These are phyloP conservation scores for Saccharata proteae DNA, from an alignment of 2,329 filamentous ascomycete genomes.

Conservation along the genomic window DNA sequence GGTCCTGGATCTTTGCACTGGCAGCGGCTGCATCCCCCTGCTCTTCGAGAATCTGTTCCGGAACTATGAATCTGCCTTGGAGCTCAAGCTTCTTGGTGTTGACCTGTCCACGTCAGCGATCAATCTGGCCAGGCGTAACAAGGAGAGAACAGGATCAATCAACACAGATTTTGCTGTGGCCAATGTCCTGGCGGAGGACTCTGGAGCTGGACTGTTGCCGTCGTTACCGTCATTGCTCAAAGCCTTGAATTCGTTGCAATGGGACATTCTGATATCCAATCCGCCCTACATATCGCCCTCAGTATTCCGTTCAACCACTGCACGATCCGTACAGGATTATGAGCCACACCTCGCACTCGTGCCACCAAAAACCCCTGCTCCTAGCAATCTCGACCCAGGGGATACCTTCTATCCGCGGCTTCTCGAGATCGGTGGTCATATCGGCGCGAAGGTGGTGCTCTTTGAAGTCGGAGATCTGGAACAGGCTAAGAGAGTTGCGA, in stretches of 20 bases:
- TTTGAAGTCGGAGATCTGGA: slow-evolving; percentile 60
- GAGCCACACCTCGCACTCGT: slow-evolving; percentile 77
- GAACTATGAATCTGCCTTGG: slow-evolving; percentile 13
- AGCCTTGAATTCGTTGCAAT: slow-evolving; percentile 1
- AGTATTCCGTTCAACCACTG: slow-evolving; percentile 51
- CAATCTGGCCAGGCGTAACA: slow-evolving; percentile 52
- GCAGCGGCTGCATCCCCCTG: slow-evolving; percentile 80
- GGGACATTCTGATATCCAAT: slow-evolving; percentile 61
- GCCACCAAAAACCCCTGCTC: slow-evolving; percentile 7
- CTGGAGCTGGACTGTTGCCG: too few species aligned
- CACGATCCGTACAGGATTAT: slow-evolving; percentile 63
- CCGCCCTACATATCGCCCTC: slow-evolving; percentile 74
- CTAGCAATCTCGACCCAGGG: slow-evolving; percentile 14
- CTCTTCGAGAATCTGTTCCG: slow-evolving; percentile 54
- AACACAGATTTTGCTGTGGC: slow-evolving; percentile 7
- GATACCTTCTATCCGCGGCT: slow-evolving; percentile 59
- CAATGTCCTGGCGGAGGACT: slow-evolving; percentile 3
- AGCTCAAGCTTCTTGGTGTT: slow-evolving; percentile 50
- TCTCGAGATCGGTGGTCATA: slow-evolving; percentile 39
- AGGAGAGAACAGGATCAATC: not conserved
- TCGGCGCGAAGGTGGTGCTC: slow-evolving; percentile 45
- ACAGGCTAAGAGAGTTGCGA: slow-evolving; percentile 55
- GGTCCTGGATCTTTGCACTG: slow-evolving; percentile 79
- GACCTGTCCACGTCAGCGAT: slow-evolving; percentile 62
- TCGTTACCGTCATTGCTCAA: too few species aligned